These are phyloP conservation scores for Fusarium miscanthi DNA, from an alignment of 2,329 filamentous ascomycete genomes.

Conservation along the genomic window DNA sequence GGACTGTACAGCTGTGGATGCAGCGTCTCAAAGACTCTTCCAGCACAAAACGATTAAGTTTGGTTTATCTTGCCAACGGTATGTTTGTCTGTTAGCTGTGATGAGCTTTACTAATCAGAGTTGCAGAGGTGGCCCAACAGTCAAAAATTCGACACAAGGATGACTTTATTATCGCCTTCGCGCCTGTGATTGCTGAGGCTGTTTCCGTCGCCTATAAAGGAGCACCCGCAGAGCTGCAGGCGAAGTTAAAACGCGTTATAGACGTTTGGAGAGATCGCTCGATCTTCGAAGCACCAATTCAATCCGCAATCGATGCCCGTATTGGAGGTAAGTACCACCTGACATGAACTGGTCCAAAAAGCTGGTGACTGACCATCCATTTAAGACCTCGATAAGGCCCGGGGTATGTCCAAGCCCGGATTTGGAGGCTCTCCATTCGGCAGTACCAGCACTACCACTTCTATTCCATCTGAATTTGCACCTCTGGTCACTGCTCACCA, in stretches of 20 bases:
- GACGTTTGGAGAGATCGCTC: slow-evolving; percentile 91
- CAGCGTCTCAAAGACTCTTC: slow-evolving; percentile 89
- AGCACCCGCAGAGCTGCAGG: slow-evolving; percentile 84
- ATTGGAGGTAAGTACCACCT: slow-evolving; percentile 71
- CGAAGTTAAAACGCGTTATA: slow-evolving; percentile 86
- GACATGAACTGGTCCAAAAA: neutral
- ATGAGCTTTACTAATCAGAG: neutral
- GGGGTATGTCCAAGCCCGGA: slow-evolving; percentile 62
- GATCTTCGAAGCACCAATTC: slow-evolving; percentile 85
- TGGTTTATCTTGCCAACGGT: slow-evolving; percentile 97
- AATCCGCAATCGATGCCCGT: slow-evolving; percentile 81
- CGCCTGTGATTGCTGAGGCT: slow-evolving; percentile 92
- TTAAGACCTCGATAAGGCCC: slow-evolving; percentile 71
- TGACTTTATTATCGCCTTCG: slow-evolving; percentile 92
- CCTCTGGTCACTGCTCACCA: slow-evolving; percentile 80
- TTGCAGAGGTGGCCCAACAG: slow-evolving; percentile 90
- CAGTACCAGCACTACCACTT: slow-evolving; percentile 65
- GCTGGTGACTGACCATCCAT: slow-evolving; percentile 23
- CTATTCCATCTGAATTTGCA: slow-evolving; percentile 80
- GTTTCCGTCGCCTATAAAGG: slow-evolving; percentile 91
- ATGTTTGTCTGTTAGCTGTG: slow-evolving; percentile 46
- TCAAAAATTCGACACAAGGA: slow-evolving; percentile 92
- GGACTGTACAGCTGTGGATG: slow-evolving; percentile 92
- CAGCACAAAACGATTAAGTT: slow-evolving; percentile 85
- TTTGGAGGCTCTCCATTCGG: slow-evolving; percentile 70